phyloP scores from a whole-genome alignment of 1,284 basidiomycete genomes.

The Pseudozyma pruni region DNA sequence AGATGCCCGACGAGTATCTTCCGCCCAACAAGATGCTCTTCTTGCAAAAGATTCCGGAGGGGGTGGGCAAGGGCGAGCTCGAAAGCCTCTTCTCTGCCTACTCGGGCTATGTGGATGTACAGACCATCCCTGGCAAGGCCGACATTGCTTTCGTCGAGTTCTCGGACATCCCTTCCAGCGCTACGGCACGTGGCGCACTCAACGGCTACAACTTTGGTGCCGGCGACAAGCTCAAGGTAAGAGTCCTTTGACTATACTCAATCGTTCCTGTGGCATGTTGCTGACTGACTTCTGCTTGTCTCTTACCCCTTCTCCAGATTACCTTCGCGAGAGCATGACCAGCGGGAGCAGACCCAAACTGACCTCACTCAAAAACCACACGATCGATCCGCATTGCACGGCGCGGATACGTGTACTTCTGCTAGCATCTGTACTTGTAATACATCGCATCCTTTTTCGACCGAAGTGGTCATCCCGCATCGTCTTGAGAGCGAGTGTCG shows the following conservation, averaged over 20 bases:
- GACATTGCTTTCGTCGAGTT: conserved; percentile 67
- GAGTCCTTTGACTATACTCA: too few relatives aligned
- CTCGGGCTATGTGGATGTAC: conserved; percentile 59
- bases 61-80: conserved; percentile 53
- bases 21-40: conserved; percentile 99
- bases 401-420: conserved; percentile 42
- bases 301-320: conserved; percentile 26
- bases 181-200: conserved; percentile 60
- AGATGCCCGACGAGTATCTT: conserved; percentile 97
- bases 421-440: conserved; percentile 18
- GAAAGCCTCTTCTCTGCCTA: conserved; percentile 58
- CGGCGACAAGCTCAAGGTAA: conserved; percentile 61
- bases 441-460: neutral
- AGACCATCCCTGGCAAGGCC: conserved; percentile 63
- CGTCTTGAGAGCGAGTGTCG: too few relatives aligned
- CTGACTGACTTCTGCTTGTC: neutral
- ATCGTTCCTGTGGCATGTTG: too few relatives aligned
- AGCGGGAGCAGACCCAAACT: too few relatives aligned
- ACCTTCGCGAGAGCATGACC: conserved; percentile 47
- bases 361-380: conserved; percentile 11
- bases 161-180: conserved; percentile 53
- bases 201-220: conserved; percentile 62
- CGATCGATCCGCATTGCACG: conserved; percentile 47
- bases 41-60: conserved; percentile 74
- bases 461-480: neutral